These are phyloP conservation scores for Fistulina hepatica DNA, from an alignment of 1,284 basidiomycete genomes.

Conservation along the genomic window DNA sequence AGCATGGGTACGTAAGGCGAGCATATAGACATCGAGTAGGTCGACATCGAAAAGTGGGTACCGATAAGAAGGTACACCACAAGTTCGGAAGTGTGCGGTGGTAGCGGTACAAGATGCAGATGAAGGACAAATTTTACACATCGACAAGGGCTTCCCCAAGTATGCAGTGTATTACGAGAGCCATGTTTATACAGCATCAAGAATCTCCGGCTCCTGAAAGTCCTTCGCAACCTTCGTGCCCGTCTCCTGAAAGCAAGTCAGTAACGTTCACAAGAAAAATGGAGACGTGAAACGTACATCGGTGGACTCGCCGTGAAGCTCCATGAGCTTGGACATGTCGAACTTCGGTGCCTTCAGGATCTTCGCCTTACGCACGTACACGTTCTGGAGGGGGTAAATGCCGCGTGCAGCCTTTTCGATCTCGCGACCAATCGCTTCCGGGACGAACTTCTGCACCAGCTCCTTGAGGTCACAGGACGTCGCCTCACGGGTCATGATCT, in stretches of 20 bases:
- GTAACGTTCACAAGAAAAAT: constrained; percentile 5
- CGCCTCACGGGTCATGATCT: constrained; percentile 98
- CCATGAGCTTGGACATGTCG: constrained; percentile 89
- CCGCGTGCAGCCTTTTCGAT: constrained; percentile 97
- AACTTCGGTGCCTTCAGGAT: constrained; percentile 97
- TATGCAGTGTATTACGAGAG: no score
- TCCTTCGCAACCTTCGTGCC: constrained; percentile 82
- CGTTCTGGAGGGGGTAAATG: constrained; percentile 98
- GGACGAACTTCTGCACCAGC: constrained; percentile 96
- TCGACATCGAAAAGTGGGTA: no score
- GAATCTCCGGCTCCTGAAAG: constrained; percentile 87
- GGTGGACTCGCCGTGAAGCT: constrained; percentile 90
- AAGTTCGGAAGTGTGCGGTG: no score
- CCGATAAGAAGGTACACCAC: no score
- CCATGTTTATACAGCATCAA: constrained; percentile 76
- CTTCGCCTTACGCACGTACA: constrained; percentile 97
- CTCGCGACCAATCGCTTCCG: constrained; percentile 98
- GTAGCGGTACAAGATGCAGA: no score
- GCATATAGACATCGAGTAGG: no score
- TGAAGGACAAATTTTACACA: constrained; percentile 16
- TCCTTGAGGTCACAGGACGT: constrained; percentile 96
- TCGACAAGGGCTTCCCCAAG: no score
- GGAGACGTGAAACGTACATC: constrained; percentile 49
- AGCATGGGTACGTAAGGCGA: no score
- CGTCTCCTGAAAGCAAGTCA: constrained; percentile 55